Conservation (phyloP, 768 basidiomycete genomes). For the Tylopilus felleus region DNA sequence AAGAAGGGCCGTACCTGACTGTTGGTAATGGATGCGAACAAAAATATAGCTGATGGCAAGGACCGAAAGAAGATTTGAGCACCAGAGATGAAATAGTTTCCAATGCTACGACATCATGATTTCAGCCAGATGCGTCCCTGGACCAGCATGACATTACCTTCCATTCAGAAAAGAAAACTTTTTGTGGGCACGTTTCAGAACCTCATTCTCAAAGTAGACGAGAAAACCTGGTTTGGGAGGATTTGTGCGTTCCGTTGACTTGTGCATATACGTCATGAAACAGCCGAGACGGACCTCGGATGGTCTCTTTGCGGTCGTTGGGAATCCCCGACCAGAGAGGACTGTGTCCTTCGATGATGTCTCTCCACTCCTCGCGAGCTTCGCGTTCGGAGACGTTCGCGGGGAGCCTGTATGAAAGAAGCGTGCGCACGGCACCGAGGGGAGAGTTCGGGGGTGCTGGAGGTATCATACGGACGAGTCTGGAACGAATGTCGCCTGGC, state of each 20-base stretch:
- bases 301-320: slow-evolving; percentile 85
- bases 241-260: neutral
- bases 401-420: slow-evolving; percentile 81
- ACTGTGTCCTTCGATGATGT: slow-evolving; percentile 87
- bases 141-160: slow-evolving; percentile 42
- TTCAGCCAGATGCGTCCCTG: slow-evolving; percentile 1
- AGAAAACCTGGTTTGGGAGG: slow-evolving; percentile 86
- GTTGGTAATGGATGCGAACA: slow-evolving; percentile 88
- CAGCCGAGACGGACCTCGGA: slow-evolving; percentile 57
- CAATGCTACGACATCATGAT: slow-evolving; percentile 48
- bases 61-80: slow-evolving; percentile 90
- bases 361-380: slow-evolving; percentile 87
- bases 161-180: slow-evolving; percentile 93
- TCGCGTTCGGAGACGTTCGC: slow-evolving; percentile 61
- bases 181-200: slow-evolving; percentile 87
- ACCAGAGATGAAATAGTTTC: slow-evolving; percentile 89
- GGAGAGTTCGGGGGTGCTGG: slow-evolving; percentile 54
- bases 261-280: neutral
- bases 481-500: slow-evolving; percentile 82
- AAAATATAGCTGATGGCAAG: slow-evolving; percentile 88
- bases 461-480: slow-evolving; percentile 86
- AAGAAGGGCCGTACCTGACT: slow-evolving; percentile 48
- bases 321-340: slow-evolving; percentile 82
- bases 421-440: slow-evolving; percentile 66
- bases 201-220: slow-evolving; percentile 86